These are phyloP conservation scores for Rhynchosporium agropyri DNA, from an alignment of 2,329 filamentous ascomycete species.

Conservation along the genomic window DNA sequence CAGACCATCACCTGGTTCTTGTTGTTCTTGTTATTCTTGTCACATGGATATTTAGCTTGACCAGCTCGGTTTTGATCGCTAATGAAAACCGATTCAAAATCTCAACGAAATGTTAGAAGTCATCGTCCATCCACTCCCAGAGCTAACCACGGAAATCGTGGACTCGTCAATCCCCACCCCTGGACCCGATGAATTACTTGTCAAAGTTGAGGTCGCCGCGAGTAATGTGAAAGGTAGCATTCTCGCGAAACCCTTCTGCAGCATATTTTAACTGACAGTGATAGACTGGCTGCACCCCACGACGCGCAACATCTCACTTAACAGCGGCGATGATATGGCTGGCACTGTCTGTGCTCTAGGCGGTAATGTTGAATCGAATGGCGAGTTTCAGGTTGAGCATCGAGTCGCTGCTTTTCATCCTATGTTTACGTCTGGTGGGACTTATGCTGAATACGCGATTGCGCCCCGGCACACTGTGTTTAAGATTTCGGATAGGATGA, in stretches of 20 bases:
- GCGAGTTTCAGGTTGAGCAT: slow-evolving; percentile 45
- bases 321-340: slow-evolving; percentile 33
- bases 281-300: slow-evolving; percentile 24
- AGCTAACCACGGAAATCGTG: slow-evolving; percentile 28
- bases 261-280: not conserved
- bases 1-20: not conserved
- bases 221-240: slow-evolving; percentile 32
- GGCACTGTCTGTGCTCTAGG: slow-evolving; percentile 52
- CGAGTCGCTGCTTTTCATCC: slow-evolving; percentile 52
- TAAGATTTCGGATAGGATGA: slow-evolving; percentile 29
- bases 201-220: slow-evolving; percentile 37
- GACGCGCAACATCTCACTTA: slow-evolving; percentile 17
- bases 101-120: slow-evolving; percentile 20
- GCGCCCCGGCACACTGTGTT: slow-evolving; percentile 57
- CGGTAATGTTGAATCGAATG: slow-evolving; percentile 46
- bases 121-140: slow-evolving; percentile 28
- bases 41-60: not conserved
- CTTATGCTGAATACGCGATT: slow-evolving; percentile 62
- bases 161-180: slow-evolving; percentile 32
- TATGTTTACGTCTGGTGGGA: slow-evolving; percentile 53
- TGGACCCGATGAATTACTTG: slow-evolving; percentile 31
- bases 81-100: not conserved
- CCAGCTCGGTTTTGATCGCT: not conserved
- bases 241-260: not conserved
- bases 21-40: not conserved